Evolutionary conservation across 495 filamentous ascomycete species (phyloP), one percentile per base, ranked within the genome.

Genomic region (Penicillium roqueforti): DNA sequence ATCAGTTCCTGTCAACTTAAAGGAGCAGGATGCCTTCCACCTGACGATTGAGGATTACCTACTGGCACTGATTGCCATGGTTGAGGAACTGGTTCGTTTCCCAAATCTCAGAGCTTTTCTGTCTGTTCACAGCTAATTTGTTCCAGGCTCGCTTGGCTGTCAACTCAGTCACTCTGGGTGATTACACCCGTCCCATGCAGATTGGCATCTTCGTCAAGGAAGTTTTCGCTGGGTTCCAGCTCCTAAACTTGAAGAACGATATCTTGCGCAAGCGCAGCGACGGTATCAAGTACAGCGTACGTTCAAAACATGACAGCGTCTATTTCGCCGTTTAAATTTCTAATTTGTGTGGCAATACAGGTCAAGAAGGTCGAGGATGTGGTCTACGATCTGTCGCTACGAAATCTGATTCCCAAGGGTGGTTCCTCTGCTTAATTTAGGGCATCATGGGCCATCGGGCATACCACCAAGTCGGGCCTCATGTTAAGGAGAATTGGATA

Each of bases 351-450:
- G n/a, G 47, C 26, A 22, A 23, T 57, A 53, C 56, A 86, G 83
- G 78, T 89, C 42, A 97, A 97, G 79, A 96, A 96, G 73, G 89
- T 95, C 34, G 93, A 98, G 76, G 93, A 98, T 70, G 91, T 98
- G 19, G 91, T 95, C 16, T 98, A 98, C 62, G 93, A 98, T 66
- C 76, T 98, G 26, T 90, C 87, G 5, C 71, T 97, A 67, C 81
- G 92, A 48, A 92, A 92, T 60, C 68, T 97, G 55, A 78, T 95
- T 19, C 85, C 88, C 10, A 74, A 75, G 52, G 60, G 63, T 13
- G 48, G 56, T 22, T 25, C 53, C 8, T 46, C 56, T 22, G 64
- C 58, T 36, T 68, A 29, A n/a, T 10, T n/a, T 22, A 6, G 18
- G 20, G 11, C 6, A 10, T 13, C 14, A n/a, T 1, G 10, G 16